Conservation (phyloP, 441 rosid genomes). For the Gossypium trilobum region DNA sequence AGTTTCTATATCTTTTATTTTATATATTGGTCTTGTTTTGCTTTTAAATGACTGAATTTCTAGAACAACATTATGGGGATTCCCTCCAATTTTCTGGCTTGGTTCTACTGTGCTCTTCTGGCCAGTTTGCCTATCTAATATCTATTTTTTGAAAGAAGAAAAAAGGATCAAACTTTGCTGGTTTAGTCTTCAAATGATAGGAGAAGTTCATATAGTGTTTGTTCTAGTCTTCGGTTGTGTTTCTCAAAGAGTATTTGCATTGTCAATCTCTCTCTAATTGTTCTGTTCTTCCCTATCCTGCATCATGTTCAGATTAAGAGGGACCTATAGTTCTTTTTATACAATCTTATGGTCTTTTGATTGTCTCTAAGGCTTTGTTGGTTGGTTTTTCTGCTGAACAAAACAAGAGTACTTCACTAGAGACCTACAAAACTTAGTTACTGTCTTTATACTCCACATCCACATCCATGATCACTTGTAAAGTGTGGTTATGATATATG, state of each 20-base stretch:
- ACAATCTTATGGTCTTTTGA: background rate
- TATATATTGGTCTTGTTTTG: conserved; percentile 3
- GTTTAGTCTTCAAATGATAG: conserved; percentile 7
- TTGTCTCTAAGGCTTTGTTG: background rate
- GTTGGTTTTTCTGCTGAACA: background rate
- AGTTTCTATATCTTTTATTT: conserved; percentile 21
- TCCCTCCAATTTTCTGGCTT: conserved; percentile 11
- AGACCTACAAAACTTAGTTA: background rate
- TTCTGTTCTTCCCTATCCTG: background rate
- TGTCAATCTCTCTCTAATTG: background rate
- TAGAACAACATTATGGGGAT: background rate
- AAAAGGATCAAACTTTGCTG: background rate
- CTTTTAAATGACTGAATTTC: background rate
- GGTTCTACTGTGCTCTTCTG: background rate
- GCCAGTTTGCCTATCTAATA: background rate
- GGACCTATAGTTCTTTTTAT: background rate
- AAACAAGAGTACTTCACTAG: background rate
- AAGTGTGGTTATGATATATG: background rate
- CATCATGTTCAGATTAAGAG: conserved; percentile 4
- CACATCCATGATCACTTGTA: background rate
- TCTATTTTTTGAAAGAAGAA: background rate
- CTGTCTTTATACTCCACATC: background rate
- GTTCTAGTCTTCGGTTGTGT: background rate
- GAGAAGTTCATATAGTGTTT: conserved; percentile 3
- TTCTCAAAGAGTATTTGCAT: background rate